Base-by-base conservation (phyloP, 352 stramenopile species). In the Pythium rhizo-oryzae region DNA sequence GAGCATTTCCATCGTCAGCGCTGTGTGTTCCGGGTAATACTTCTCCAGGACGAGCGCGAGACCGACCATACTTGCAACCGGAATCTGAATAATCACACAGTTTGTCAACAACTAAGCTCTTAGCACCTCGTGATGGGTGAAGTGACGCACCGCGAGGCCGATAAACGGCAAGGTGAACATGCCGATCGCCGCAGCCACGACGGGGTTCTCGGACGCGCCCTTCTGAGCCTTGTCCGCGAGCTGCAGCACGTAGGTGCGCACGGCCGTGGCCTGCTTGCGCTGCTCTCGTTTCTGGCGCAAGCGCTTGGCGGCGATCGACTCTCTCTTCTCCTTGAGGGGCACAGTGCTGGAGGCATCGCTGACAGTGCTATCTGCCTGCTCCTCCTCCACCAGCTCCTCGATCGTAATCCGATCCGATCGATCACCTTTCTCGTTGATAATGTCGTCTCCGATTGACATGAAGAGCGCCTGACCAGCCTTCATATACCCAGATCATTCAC, bases 11-110 rank as follows among this genome's bases (percentile, higher is more conserved):
- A 93, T 55, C 4, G 81, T 85, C 61, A 94, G 54, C 51, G 73
- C 79, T 33, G 83, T 77, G 65, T 91, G 82, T 60, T 94, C 84
- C 0, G 87, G 87, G 46, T 90, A 94, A 67, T 91, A 90, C 62
- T 87, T 91, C 69, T 94, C 87, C 23, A 93, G 63, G 51, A 91
- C 78, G 18, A 94, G 74, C n/a, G 80, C 84, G 8, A 90, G 56
- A 11, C 84, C 87, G 16, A 91, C 74, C 60, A 92, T 70, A 47
- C 82, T 92, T 9, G 83, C 87, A 8, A 93, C 66, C 15, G 87
- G 87, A 33, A 94, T 86, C 86, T 94, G 39, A 6, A 51, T 15
- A 25, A 46, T 35, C 33, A 16, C 23, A 52, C 37, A 62, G 8
- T 47, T n/a, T n/a, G 18, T 47, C 35, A 41, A 15, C 8, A 8